Evolutionary conservation across 441 rosid species (phyloP).

Genomic region (Macaranga tanarius): DNA sequence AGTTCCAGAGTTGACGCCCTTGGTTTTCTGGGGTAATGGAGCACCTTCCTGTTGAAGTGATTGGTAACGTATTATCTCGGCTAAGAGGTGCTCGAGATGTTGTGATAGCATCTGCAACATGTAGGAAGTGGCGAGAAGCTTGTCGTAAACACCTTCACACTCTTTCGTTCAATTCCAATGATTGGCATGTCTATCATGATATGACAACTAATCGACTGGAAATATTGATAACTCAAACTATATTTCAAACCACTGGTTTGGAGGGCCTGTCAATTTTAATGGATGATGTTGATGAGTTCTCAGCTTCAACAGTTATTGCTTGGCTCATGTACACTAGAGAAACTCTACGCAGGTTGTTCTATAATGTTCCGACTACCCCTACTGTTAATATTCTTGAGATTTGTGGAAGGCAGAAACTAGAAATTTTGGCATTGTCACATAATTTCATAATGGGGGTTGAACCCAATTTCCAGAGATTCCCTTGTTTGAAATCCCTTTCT

Average conservation of each 20-base stretch:
- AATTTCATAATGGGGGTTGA: conserved; percentile 61
- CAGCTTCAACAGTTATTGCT: conserved; percentile 66
- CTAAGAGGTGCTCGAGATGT: conserved; percentile 62
- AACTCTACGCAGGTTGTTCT: conserved; percentile 52
- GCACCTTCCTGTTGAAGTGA: conserved; percentile 54
- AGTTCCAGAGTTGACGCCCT: conserved; percentile 11
- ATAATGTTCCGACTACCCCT: conserved; percentile 56
- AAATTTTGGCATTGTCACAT: conserved; percentile 50
- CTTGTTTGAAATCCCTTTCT: conserved; percentile 73
- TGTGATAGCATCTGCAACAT: conserved; percentile 65
- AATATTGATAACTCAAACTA: conserved; percentile 69
- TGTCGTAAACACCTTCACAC: conserved; percentile 54
- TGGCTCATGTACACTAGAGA: conserved; percentile 83
- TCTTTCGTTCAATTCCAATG: conserved; percentile 57
- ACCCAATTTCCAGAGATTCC: conserved; percentile 65
- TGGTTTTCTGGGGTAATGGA: conserved; percentile 33
- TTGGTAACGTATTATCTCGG: conserved; percentile 60
- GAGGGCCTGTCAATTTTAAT: conserved; percentile 61
- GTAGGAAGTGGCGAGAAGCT: conserved; percentile 75
- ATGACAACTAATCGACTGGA: conserved; percentile 46
- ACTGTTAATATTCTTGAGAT: conserved; percentile 70
- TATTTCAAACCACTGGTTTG: conserved; percentile 69
- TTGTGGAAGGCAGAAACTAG: conserved; percentile 73
- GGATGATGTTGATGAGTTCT: conserved; percentile 65
- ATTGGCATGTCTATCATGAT: conserved; percentile 58